Evolutionary conservation across 2,329 filamentous ascomycete genomes (phyloP), one percentile per base, ranked within the genome.

Genomic region (Chrysoporthe deuterocubensis): DNA sequence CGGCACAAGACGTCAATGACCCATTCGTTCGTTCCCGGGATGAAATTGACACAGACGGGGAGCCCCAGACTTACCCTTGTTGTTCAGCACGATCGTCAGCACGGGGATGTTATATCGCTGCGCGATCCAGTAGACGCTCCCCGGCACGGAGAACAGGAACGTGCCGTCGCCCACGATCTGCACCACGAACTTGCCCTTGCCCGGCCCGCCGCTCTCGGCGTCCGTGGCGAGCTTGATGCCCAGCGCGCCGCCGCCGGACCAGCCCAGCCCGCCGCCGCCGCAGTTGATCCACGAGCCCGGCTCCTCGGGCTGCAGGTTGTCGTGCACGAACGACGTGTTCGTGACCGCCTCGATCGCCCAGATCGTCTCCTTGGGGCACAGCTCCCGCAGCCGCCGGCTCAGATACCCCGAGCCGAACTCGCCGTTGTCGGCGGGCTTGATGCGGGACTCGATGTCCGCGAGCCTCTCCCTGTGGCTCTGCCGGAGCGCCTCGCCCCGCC

Each of bases 331-430:
- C 1, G 76, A 76, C 0, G 89, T 89, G 71, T 90, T 87, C 0
- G 92, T 94, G 1, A 94, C 92, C 0, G 92, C 88, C 79, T 94
- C 92, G 66, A 94, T 81, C 2, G 88, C 88, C 83, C 87, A 93
- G 72, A 94, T 91, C 0, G 91, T 90, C 75, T 84, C 81, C 37
- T 74, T 56, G 0, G 82, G 82, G 63, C 78, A 81, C 21, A 79
- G 64, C 13, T 75, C 71, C 26, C 75, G 72, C 32, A 83, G 74
- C 66, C 69, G 75, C n/a, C 74, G 73, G 71, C 77, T 80, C 16
- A 83, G 74, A 67, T 83, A 72, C 13, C 79, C 84, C 1, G 86
- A 84, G 40, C 87, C 88, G 70, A 91, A 88, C 4, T 84, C 81
- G 16, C 89, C 90, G 61, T 91, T 86, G 0, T 83, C 80, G 16